Percentiles rank a stretch among this genome's conserved stretches.
phyloP scores from a whole-genome alignment of 1,284 basidiomycete genomes.

The Leucoagaricus sp. region DNA sequence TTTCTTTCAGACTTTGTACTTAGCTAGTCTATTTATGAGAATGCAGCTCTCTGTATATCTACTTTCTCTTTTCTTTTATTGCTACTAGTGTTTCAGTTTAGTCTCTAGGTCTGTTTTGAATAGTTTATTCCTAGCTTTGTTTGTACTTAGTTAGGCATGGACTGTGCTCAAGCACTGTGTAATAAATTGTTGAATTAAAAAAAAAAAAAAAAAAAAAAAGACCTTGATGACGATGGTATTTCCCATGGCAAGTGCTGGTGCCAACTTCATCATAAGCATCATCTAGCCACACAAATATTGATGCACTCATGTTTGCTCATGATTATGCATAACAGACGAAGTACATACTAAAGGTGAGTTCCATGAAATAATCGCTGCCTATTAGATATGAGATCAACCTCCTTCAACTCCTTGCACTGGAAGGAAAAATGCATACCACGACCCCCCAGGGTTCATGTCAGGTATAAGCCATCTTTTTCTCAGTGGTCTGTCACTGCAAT shows the following conservation, averaged over 20 bases:
- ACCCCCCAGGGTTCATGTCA: slow-evolving; percentile 92
- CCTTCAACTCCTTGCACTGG: not conserved
- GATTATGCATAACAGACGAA: not conserved
- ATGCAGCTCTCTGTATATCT: no score
- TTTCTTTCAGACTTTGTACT: no score
- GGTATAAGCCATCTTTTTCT: slow-evolving; percentile 71
- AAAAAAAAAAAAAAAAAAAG: no score
- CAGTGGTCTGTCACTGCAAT: slow-evolving; percentile 44
- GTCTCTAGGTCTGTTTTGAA: no score
- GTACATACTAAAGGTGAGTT: slow-evolving; percentile 43
- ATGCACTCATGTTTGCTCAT: not conserved
- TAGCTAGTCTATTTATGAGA: no score
- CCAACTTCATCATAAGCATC: slow-evolving; percentile 53
- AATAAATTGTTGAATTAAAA: no score
- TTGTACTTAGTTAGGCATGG: no score
- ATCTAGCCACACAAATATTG: not conserved
- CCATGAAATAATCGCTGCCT: slow-evolving; percentile 79
- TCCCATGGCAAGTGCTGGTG: slow-evolving; percentile 72
- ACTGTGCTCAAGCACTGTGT: no score
- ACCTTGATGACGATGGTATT: slow-evolving; percentile 78
- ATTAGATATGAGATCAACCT: not conserved
- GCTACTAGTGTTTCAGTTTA: no score
- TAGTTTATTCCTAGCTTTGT: no score
- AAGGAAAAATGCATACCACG: slow-evolving; percentile 35
- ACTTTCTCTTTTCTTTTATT: no score